Conservation (phyloP, 768 basidiomycete species). For the Russula compacta region DNA sequence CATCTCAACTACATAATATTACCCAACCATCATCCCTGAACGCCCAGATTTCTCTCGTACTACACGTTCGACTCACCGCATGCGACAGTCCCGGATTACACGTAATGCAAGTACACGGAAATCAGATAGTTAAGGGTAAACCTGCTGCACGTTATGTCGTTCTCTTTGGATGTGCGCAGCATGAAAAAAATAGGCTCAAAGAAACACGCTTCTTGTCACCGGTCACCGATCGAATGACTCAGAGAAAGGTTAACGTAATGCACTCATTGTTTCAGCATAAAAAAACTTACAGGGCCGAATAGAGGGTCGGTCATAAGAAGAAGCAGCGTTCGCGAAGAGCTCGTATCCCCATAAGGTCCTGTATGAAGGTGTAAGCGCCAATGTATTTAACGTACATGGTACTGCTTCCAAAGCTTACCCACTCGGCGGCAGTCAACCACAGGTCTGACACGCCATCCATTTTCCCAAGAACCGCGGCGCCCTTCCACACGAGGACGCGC, state of each 20-base stretch:
- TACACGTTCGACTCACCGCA: background rate
- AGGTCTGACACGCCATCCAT: constrained; percentile 86
- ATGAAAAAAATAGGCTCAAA: background rate
- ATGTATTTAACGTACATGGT: background rate
- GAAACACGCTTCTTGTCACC: background rate
- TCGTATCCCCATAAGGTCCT: constrained; percentile 75
- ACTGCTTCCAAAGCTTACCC: constrained; percentile 43
- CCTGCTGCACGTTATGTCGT: background rate
- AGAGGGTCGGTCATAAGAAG: constrained; percentile 42
- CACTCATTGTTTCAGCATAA: background rate
- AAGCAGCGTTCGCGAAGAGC: constrained; percentile 77
- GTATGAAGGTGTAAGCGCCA: constrained; percentile 9
- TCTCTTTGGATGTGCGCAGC: background rate
- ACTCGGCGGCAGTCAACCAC: constrained; percentile 83
- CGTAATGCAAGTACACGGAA: background rate
- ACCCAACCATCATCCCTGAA: background rate
- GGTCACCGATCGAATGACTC: background rate
- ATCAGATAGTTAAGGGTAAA: background rate
- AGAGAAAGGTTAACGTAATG: background rate
- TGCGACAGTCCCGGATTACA: background rate
- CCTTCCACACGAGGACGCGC: constrained; percentile 88
- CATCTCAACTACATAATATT: background rate
- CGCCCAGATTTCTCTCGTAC: background rate
- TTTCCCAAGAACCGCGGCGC: constrained; percentile 81
- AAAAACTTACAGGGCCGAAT: background rate